These are phyloP conservation scores for Malassezia caprae DNA, from an alignment of 1,284 basidiomycete species.

Conservation along the genomic window DNA sequence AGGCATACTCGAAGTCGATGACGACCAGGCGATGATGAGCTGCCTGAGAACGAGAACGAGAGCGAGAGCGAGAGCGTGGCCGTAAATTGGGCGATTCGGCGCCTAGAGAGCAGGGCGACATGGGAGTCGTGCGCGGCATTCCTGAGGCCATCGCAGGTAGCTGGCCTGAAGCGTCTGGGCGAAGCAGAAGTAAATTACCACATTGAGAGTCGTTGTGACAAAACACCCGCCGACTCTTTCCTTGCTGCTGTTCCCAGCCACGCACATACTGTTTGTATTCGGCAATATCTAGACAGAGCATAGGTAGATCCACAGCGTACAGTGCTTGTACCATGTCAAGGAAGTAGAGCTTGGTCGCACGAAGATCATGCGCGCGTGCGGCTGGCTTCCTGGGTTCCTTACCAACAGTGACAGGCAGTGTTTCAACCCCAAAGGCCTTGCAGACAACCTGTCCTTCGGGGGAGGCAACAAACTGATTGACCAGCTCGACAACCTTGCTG, in stretches of 20 bases:
- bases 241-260: slow-evolving; percentile 32
- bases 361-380: neutral
- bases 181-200: slow-evolving; percentile 39
- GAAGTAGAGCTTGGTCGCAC: slow-evolving; percentile 22
- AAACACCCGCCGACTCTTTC: slow-evolving; percentile 37
- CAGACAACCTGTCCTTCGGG: slow-evolving; percentile 31
- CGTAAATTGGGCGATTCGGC: neutral
- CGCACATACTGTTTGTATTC: slow-evolving; percentile 38
- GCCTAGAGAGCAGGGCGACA: neutral
- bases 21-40: slow-evolving; percentile 42
- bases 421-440: slow-evolving; percentile 20
- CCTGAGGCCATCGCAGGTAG: slow-evolving; percentile 13
- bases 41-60: slow-evolving; percentile 11
- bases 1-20: slow-evolving; percentile 44
- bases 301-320: slow-evolving; percentile 32
- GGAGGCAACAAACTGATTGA: slow-evolving; percentile 30
- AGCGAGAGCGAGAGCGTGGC: slow-evolving; percentile 11
- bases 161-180: slow-evolving; percentile 15
- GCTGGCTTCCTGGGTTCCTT: neutral
- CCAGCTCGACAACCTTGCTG: slow-evolving; percentile 37
- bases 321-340: slow-evolving; percentile 28
- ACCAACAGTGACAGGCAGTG: slow-evolving; percentile 12
- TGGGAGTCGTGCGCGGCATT: slow-evolving; percentile 7
- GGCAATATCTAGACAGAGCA: slow-evolving; percentile 28
- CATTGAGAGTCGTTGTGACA: slow-evolving; percentile 44